Evolutionary conservation across 1,284 basidiomycete genomes (phyloP).

Genomic region (Ustilago hordei): DNA sequence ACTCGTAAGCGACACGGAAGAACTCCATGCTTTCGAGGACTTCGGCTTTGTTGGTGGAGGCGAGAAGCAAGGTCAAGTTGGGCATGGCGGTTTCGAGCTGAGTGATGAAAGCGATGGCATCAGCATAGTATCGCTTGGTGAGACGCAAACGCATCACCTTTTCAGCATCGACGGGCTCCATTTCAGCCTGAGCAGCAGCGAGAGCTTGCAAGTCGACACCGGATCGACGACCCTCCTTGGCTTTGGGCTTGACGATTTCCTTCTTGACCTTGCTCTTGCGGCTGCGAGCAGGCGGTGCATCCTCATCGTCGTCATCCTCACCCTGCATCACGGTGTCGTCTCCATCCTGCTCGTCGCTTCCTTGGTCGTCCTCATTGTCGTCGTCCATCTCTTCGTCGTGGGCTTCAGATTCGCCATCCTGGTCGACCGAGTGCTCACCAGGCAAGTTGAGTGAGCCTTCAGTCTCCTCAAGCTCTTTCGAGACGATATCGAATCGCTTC

Average conservation of each 20-base stretch:
- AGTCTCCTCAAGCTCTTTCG: slow-evolving; percentile 73
- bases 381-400: slow-evolving; percentile 70
- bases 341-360: slow-evolving; percentile 18
- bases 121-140: slow-evolving; percentile 86
- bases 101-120: slow-evolving; percentile 87
- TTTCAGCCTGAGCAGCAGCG: slow-evolving; percentile 55
- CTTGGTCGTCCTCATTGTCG: slow-evolving; percentile 30
- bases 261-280: slow-evolving; percentile 15
- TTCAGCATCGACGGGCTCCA: slow-evolving; percentile 60
- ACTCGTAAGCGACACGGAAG: slow-evolving; percentile 86
- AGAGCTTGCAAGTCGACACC: slow-evolving; percentile 68
- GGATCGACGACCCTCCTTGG: slow-evolving; percentile 69
- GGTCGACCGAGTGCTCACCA: slow-evolving; percentile 55
- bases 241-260: slow-evolving; percentile 19
- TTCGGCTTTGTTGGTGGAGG: slow-evolving; percentile 90
- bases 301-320: slow-evolving; percentile 24
- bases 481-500: slow-evolving; percentile 75
- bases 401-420: slow-evolving; percentile 69
- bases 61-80: slow-evolving; percentile 81
- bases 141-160: slow-evolving; percentile 78
- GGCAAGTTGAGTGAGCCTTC: slow-evolving; percentile 62
- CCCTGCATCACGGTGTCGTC: slow-evolving; percentile 38
- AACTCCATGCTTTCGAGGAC: slow-evolving; percentile 96
- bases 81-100: slow-evolving; percentile 84
- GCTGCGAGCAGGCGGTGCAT: slow-evolving; percentile 17